Evolutionary conservation across 441 rosid genomes (phyloP), one percentile per base, ranked within the genome.

Genomic region (Rhodomyrtus psidioides): DNA sequence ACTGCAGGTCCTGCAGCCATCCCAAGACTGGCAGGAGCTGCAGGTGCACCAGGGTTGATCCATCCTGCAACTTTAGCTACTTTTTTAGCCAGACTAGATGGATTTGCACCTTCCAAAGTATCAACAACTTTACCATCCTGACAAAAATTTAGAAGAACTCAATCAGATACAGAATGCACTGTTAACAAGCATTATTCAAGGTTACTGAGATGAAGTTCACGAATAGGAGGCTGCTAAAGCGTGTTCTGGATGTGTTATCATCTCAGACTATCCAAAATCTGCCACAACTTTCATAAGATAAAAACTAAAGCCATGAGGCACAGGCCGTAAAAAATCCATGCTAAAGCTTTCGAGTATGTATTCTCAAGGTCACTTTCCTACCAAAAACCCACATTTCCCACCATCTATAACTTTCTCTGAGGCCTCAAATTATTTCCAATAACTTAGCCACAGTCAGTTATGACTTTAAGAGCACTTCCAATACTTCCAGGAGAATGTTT

Each of bases 21-120:
- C 44, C 97, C 99, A 81, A 96, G 94, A 91, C 99, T 97, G 81
- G 99, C 97, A 83, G 99, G 99, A 88, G 98, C 96, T 24, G 99
- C 98, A 90, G 99, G 93, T 86, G 92, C 96, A 49, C 91, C 91
- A 82, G 94, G 89, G 44, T 92, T 92, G 83, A 90, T 91, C 23
- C 92, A 91, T 39, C 97, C 97, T 8, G 95, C 93, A 82, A 95
- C 89, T 91, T 92, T 95, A 58, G 97, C 93, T 70, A 97, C 96
- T 90, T 95, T 97, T 90, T 94, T 96, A 27, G 99, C 99, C 91
- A 97, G 93, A 88, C 95, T 91, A 55, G 99, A 94, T 34, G 99
- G 99, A 89, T 96, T 96, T 83, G 99, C 98, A 56, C 99, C 99
- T 85, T 95, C 99, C 91, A 97, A 91, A 74, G 92, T 92, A 89